Evolutionary conservation across 106 monocot species (phyloP).

Genomic region (Cymbidium sinense): DNA sequence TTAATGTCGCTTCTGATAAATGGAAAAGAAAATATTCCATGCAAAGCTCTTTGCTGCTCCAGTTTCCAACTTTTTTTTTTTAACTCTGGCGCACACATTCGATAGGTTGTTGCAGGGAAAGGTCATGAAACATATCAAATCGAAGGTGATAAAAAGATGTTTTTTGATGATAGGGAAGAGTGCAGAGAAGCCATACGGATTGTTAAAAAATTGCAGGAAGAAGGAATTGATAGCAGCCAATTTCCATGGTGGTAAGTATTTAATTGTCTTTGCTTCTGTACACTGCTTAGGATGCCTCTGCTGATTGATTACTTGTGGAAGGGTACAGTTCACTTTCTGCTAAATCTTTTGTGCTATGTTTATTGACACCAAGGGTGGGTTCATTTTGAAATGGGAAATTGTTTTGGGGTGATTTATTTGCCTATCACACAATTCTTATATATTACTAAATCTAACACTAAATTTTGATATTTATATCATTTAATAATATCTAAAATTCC

Average conservation of each 20-base stretch:
- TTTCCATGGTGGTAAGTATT: conserved; percentile 37
- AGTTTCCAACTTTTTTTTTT: neutral
- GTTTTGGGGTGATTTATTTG: neutral
- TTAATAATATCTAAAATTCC: too few species aligned
- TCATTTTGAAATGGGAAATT: too few species aligned
- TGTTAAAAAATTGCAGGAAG: conserved; percentile 33
- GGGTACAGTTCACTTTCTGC: too few species aligned
- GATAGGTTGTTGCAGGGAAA: conserved; percentile 57
- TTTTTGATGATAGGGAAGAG: conserved; percentile 60
- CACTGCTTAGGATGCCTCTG: neutral
- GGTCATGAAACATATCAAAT: conserved; percentile 69
- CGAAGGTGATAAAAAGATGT: conserved; percentile 38
- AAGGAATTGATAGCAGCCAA: conserved; percentile 44
- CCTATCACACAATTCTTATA: too few species aligned
- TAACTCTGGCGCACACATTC: neutral
- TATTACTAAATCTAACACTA: too few species aligned
- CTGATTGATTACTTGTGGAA: too few species aligned
- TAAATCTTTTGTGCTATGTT: too few species aligned
- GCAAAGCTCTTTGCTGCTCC: neutral
- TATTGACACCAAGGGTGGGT: too few species aligned
- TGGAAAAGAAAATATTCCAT: neutral
- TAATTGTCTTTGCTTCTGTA: neutral
- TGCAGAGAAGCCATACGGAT: conserved; percentile 52
- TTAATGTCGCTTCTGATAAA: too few species aligned
- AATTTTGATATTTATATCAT: too few species aligned